Base-by-base conservation (phyloP, 495 filamentous ascomycete species). In the Xylaria nigripes region DNA sequence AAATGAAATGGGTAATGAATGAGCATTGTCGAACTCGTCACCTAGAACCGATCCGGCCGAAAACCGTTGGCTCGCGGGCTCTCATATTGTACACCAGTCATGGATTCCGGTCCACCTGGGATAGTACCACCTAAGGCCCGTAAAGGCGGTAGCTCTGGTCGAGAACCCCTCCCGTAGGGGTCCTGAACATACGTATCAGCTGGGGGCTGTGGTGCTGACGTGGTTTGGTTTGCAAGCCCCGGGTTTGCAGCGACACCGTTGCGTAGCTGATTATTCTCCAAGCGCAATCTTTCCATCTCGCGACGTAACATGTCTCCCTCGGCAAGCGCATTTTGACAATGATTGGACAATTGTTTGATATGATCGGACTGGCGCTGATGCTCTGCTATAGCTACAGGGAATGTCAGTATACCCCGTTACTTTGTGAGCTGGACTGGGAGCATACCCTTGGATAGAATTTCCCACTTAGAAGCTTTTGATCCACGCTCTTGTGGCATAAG, bases 381-480 rank as follows among this genome's bases (percentile, higher is more conserved):
- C 57, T 83, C 76, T 25, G 70, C 62, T 23, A 80, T 80, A n/a
- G 78, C 78, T 81, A 49, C 27, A 18, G 2, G 5, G 45, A 12
- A 10, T n/a, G 16, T 55, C 22, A 55, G 53, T 38, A 38, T 29
- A 10, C 15, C 16, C n/a, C 21, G 32, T 13, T 24, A 19, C 38
- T 5, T 45, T n/a, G 29, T 25, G 21, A 1, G 6, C 6, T 34
- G 15, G 6, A 55, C 19, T 55, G 8, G 23, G 38, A 18, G 13
- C 60, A 32, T 76, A 95, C 90, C 88, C 79, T 92, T 90, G 9
- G 89, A 94, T n/a, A 99, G 69, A 30, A 95, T 95, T 63, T 99
- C 93, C 94, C 94, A 99, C 70, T 99, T 99, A 64, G 90, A 96
- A 3, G 92, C 91, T 64, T 97, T 99, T 42, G 87, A 86, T 18